A percentile compares a stretch with the other conserved stretches of the same genome.
phyloP scores from a whole-genome alignment of 2,329 filamentous ascomycete genomes.

The Zymoseptoria ardabiliae region DNA sequence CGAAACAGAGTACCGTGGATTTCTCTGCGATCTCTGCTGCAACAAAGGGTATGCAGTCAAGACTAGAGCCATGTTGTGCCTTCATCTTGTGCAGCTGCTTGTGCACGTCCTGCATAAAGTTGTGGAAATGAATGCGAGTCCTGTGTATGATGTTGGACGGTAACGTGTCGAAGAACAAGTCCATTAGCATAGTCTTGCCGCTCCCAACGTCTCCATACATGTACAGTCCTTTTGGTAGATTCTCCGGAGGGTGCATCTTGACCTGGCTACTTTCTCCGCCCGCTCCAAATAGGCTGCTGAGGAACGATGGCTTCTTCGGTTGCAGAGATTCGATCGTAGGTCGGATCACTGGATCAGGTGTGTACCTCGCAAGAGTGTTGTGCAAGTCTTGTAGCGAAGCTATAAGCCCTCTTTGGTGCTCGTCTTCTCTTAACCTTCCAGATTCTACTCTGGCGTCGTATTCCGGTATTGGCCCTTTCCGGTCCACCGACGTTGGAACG shows the following conservation, averaged over 20 bases:
- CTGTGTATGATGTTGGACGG: conserved; percentile 34
- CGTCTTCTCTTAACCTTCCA: conserved; percentile 73
- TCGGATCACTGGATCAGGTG: conserved; percentile 64
- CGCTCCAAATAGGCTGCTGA: conserved; percentile 55
- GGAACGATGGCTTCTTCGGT: conserved; percentile 44
- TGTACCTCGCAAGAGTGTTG: conserved; percentile 68
- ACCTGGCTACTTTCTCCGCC: conserved; percentile 17
- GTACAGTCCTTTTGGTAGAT: conserved; percentile 49
- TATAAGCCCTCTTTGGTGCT: conserved; percentile 87
- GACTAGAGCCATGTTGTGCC: conserved; percentile 56
- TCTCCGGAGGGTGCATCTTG: conserved; percentile 48
- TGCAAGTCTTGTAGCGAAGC: conserved; percentile 83
- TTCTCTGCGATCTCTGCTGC: conserved; percentile 53
- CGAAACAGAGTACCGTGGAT: conserved; percentile 66
- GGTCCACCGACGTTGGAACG: conserved; percentile 15
- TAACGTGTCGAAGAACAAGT: conserved; percentile 64
- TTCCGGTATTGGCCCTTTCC: conserved; percentile 70
- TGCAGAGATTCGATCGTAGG: conserved; percentile 67
- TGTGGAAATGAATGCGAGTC: conserved; percentile 67
- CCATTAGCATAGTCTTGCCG: conserved; percentile 70
- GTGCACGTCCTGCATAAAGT: conserved; percentile 70
- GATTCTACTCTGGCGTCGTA: conserved; percentile 74
- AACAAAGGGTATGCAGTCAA: conserved; percentile 16
- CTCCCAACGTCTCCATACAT: conserved; percentile 72
- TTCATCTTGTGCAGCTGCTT: conserved; percentile 60